A percentile compares a stretch with the other conserved stretches of the same genome.
Evolutionary conservation across 2,329 filamentous ascomycete species (phyloP).

Genomic region (Penicillium freii): DNA sequence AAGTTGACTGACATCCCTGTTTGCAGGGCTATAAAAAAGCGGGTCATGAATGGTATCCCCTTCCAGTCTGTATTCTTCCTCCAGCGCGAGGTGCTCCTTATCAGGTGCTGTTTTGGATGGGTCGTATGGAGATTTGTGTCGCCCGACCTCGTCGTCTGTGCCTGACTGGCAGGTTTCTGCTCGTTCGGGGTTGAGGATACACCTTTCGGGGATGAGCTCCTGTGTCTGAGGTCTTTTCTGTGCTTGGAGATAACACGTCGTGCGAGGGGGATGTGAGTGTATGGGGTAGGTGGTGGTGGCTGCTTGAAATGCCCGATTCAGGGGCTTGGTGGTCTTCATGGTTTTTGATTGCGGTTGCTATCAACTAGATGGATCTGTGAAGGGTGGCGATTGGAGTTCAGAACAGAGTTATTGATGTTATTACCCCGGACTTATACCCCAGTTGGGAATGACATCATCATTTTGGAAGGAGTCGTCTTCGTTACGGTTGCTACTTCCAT

Average conservation of each 20-base stretch:
- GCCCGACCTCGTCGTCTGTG: conserved; percentile 29
- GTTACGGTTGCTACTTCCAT: too few species aligned
- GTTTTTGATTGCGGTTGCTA: not conserved
- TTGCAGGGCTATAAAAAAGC: conserved; percentile 26
- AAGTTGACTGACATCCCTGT: conserved; percentile 21
- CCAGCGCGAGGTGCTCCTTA: conserved; percentile 19
- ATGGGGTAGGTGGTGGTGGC: not conserved
- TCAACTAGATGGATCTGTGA: not conserved
- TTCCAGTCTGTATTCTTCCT: conserved; percentile 24
- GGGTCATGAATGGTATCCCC: conserved; percentile 21
- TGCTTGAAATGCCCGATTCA: not conserved
- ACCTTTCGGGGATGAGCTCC: conserved; percentile 12
- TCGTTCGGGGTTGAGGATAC: conserved; percentile 20
- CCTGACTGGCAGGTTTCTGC: conserved; percentile 26
- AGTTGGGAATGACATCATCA: conserved; percentile 4
- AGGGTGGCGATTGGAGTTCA: not conserved
- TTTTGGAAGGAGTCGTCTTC: not conserved
- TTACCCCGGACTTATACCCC: not conserved
- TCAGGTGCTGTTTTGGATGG: conserved; percentile 23
- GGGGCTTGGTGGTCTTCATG: not conserved
- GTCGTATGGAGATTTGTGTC: conserved; percentile 29
- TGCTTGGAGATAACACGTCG: conserved; percentile 1
- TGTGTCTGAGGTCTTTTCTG: not conserved
- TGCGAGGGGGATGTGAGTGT: not conserved
- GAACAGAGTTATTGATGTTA: not conserved